Base-by-base conservation (phyloP, 306 rosid species). In the Datisca glomerata region DNA sequence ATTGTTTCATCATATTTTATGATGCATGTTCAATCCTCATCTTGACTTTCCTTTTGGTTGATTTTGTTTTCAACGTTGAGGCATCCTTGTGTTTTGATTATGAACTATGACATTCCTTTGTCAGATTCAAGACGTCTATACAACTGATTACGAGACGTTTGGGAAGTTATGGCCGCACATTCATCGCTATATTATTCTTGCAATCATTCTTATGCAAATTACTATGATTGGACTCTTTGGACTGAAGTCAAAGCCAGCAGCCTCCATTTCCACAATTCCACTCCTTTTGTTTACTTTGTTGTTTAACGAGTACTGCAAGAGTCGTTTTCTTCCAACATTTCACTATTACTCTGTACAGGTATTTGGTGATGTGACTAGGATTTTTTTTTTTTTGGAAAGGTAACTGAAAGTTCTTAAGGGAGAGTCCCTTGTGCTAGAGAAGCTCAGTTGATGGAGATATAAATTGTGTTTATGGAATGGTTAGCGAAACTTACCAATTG, bases 211-310 rank as follows among this genome's bases (percentile, higher is more conserved):
- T 11, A 77, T 89, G 97, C 95, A 89, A 69, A 65, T 80, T 49
- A 80, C 91, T n/a, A 83, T 89, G 95, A 83, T 89, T 51, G 95
- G 97, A 55, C 51, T 83, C 20, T 80, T 80, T 36, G 93, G 93
- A 51, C 64, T 83, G 41, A 89, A 89, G 66, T 61, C 66, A 18
- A 89, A 83, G 39, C 91, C 91, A 40, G 86, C 93, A 24, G 97
- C 95, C 17, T 57, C 93, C 52, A 66, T 83, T 65, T 73, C 77
- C 58, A 74, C 91, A 21, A 53, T 89, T 61, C 95, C 93, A 34
- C 50, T 89, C 18, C 70, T 84, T 24, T 4, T 77, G 49, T 43
- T 68, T 42, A 89, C 95, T 5, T 59, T 78, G 57, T 70, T 77
- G 81, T 83, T 80, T 33, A 77, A 80, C 49, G 91, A 75, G 69